phyloP scores from a whole-genome alignment of 805 yeast genomes.

The Spathaspora boniae region DNA sequence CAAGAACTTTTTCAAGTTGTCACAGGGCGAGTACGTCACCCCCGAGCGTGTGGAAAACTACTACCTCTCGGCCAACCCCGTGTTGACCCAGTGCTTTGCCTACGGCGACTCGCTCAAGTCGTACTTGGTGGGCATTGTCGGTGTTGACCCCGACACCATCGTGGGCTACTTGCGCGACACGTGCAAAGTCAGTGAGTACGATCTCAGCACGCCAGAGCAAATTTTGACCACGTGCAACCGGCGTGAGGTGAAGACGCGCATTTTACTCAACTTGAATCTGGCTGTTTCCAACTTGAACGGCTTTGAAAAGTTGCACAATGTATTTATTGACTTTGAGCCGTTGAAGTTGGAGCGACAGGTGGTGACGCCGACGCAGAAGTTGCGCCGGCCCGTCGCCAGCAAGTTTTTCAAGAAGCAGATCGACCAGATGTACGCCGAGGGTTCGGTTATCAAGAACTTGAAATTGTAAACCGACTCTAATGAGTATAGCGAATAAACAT shows the following conservation, averaged over 20 bases:
- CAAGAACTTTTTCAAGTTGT: conserved; percentile 68
- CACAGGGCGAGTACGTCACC: conserved; percentile 59
- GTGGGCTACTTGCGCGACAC: conserved; percentile 16
- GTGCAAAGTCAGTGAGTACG: conserved; percentile 13
- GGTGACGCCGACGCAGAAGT: conserved; percentile 63
- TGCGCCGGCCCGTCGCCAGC: conserved; percentile 38
- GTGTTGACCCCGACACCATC: conserved; percentile 48
- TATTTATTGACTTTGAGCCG: conserved; percentile 54
- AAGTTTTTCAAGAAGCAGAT: conserved; percentile 22
- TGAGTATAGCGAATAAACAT: too few species aligned
- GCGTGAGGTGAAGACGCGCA: conserved; percentile 30
- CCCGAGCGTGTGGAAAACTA: conserved; percentile 72
- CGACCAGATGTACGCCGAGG: conserved; percentile 28
- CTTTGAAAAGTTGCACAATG: conserved; percentile 60
- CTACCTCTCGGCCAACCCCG: conserved; percentile 51
- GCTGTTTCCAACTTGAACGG: conserved; percentile 44
- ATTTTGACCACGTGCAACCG: conserved; percentile 26
- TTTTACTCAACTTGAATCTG: conserved; percentile 36
- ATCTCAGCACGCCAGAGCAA: conserved; percentile 17
- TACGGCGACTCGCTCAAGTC: conserved; percentile 62
- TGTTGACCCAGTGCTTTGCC: conserved; percentile 50
- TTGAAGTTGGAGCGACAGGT: conserved; percentile 58
- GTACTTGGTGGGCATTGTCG: conserved; percentile 58
- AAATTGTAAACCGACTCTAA: too few species aligned
- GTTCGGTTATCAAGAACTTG: conserved; percentile 22